phyloP scores from a whole-genome alignment of 179 eudicot genomes.

The Gypsophila paniculata region DNA sequence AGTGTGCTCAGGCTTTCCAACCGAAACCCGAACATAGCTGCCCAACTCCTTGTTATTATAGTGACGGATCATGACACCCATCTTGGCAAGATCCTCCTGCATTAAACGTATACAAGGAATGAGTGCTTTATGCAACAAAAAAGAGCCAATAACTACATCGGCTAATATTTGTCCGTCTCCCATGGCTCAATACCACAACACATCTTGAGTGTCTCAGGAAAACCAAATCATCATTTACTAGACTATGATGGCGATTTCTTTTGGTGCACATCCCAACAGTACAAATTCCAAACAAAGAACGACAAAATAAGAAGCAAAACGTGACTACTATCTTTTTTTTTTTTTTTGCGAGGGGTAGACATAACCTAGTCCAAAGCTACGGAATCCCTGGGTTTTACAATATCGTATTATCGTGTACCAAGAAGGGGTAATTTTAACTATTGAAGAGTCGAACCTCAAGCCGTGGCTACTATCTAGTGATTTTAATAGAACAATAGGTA shows the following conservation, averaged over 20 bases:
- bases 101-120: constrained; percentile 3
- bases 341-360: no score
- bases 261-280: background rate
- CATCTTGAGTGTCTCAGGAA: background rate
- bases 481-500: background rate
- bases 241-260: background rate
- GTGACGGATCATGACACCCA: constrained; percentile 98
- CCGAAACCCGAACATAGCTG: constrained; percentile 89
- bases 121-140: background rate
- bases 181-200: background rate
- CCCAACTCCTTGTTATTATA: constrained; percentile 75
- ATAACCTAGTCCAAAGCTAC: no score
- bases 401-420: no score
- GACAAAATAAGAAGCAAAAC: background rate
- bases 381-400: no score
- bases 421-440: background rate
- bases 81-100: constrained; percentile 89
- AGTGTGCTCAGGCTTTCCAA: constrained; percentile 96
- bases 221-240: background rate
- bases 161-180: background rate
- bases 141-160: background rate
- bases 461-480: background rate
- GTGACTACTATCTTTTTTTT: background rate
- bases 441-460: background rate
- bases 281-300: background rate